phyloP scores from a whole-genome alignment of 768 basidiomycete species.

The Amyloporia xantha region DNA sequence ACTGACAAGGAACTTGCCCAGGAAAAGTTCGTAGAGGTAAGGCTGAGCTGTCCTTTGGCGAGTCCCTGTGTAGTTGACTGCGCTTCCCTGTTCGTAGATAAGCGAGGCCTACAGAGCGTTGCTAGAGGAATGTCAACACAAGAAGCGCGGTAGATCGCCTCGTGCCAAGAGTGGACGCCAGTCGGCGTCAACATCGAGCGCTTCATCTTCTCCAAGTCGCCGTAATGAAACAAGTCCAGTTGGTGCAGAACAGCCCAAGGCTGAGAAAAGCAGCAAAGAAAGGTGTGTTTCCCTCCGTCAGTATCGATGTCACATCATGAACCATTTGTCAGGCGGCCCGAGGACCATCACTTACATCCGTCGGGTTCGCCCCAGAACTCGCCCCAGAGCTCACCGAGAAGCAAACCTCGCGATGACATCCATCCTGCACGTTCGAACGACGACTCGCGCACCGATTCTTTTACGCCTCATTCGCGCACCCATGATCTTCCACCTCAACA shows the following conservation, averaged over 20 bases:
- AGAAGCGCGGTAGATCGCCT: neutral
- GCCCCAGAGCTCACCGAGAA: no score
- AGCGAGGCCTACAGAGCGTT: constrained; percentile 51
- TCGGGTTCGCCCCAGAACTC: no score
- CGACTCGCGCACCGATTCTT: no score
- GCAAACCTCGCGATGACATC: no score
- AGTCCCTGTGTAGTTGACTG: constrained; percentile 1
- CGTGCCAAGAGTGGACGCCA: neutral
- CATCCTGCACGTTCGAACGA: no score
- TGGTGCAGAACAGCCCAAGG: neutral
- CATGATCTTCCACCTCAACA: no score
- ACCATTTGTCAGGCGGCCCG: no score
- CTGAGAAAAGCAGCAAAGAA: no score
- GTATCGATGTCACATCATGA: no score
- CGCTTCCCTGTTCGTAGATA: constrained; percentile 28
- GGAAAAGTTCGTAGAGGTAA: constrained; percentile 53
- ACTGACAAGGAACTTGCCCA: constrained; percentile 46
- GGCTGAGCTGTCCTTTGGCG: neutral
- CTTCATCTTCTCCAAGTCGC: neutral
- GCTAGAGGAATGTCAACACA: constrained; percentile 30
- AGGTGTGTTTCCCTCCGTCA: no score
- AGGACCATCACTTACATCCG: no score
- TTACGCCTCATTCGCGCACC: no score
- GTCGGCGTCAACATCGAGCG: neutral
- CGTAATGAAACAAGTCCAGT: neutral